Base-by-base conservation (phyloP, 2,329 filamentous ascomycete species). In the Botrytis tulipae region DNA sequence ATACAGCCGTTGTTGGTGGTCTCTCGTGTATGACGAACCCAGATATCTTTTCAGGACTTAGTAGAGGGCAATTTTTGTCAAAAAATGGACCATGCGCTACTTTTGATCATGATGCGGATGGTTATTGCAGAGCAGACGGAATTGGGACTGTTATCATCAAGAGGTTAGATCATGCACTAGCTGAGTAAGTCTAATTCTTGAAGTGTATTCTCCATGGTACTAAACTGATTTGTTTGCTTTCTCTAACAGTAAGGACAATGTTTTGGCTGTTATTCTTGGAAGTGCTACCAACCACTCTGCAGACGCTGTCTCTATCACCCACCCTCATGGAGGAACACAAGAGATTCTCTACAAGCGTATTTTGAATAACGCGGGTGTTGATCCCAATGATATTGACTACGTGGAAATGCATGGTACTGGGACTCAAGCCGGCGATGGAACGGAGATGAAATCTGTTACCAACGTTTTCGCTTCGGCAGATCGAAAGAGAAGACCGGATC, bases 361-460 rank as follows among this genome's bases (percentile, higher is more conserved):
- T 42, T 85, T 96, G 1, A 87, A 91, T 66, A 88, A 92, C 61
- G 91, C 92, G 60, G 91, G 91, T 74, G 87, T 96, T 35, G 90
- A 95, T 78, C 91, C 93, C 2, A 87, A 90, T 69, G 92, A 95
- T 76, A 87, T 97, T 67, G 90, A 90, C 82, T 97, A 95, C 79
- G 90, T 97, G 14, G 94, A 97, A 82, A 94, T 96, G 90, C 93
- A 97, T 81, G 94, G 93, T 22, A 97, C 94, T 4, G 94, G 94
- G 46, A 97, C 93, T 0, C 93, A 96, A 81, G 93, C 92, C 46
- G 94, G 93, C 75, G 94, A 97, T 79, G 90, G 90, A 12, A 92
- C 90, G 6, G 94, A 97, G 81, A 95, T 95, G 91, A 85, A 89
- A 1, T 94, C 91, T 0, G 92, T 97, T 67, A 89, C 90, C 57